Evolutionary conservation across 2,329 filamentous ascomycete species (phyloP), one percentile per base, ranked within the genome.

Genomic region (Berkeleyomyces rouxiae): DNA sequence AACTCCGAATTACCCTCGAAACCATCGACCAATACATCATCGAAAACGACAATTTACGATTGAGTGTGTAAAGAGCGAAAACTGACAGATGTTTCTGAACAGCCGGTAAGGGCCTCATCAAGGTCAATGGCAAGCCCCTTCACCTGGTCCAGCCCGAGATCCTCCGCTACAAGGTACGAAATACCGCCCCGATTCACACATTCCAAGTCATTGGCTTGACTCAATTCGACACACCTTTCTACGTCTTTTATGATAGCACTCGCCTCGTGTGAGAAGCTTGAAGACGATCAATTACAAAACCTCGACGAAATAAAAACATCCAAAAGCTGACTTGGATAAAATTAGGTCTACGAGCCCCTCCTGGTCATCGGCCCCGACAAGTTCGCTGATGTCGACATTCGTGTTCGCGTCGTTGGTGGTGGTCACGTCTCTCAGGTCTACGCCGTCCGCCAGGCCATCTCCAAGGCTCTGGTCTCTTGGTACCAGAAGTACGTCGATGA

Each of bases 401-500:
- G 93, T 71, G 90, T 97, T 76, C 88, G 91, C 74, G 93, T 97
- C 73, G 83, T 85, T 73, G 93, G 93, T 77, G 93, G 93, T 88
- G 93, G 92, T 81, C 92, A 97, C 84, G 91, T 88, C 69, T 95
- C 89, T 66, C 91, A 96, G 79, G 84, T 96, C 79, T 96, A 97
- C 80, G 93, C 93, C 76, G 90, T 97, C 83, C 90, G 93, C 73
- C 93, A 99, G 82, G 92, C 93, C 73, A 97, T 99, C 75, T 86
- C 91, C 82, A 99, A 97, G 86, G 71, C 73, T 66, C 70, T 76
- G 65, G 73, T 76, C 70, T 74, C 90, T 78, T 96, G 96, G 87
- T 97, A 96, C 88, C 92, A 96, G 82, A 96, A 99, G 85, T 99
- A 86, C 82, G 90, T 97, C 79, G 93, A 99, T 76, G 93, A 99